Evolutionary conservation across 352 stramenopile genomes (phyloP), one percentile per base, ranked within the genome.

Genomic region (Phytophthora chlamydospora): DNA sequence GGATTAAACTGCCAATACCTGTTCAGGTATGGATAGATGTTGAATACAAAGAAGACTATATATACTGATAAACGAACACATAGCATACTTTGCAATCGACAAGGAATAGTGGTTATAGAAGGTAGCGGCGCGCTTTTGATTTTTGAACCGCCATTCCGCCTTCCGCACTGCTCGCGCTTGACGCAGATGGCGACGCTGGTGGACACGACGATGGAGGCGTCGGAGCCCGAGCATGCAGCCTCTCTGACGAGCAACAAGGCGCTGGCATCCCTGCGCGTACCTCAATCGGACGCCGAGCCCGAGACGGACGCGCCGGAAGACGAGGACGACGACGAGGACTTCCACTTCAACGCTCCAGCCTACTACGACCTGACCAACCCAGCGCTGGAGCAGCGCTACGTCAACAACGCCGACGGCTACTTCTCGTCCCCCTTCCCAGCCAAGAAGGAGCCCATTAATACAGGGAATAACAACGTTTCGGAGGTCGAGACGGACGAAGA

Each of bases 331-430:
- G 83, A 91, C 33, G 83, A 89, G 43, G 78, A 76, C 55, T 93
- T 95, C 58, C 40, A 70, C 33, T 95, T 95, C 55, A 77, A 95
- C 51, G 86, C 86, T 32, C 86, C 86, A 21, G 75, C 78, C 34
- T 95, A 91, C 62, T 95, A 93, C 75, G 86, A 95, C 58, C 71
- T 95, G 16, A 82, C 82, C 59, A 83, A 93, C 54, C 82, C 83
- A 19, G 68, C 77, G 50, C 67, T 85, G 21, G 86, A 95, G 68
- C 74, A 56, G 38, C 76, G 65, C 52, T 95, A 95, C 63, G 81
- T 95, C 32, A 93, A 93, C 72, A 93, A 95, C 49, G 83, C 86
- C 9, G 86, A 95, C 54, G 86, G 83, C 7, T 95, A 95, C 60
- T 95, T 95, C 42, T 87, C 75, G 17, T 73, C 71, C 8, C 63